phyloP scores from a whole-genome alignment of 2,329 filamentous ascomycete species.

The Coniochaeta sp. region DNA sequence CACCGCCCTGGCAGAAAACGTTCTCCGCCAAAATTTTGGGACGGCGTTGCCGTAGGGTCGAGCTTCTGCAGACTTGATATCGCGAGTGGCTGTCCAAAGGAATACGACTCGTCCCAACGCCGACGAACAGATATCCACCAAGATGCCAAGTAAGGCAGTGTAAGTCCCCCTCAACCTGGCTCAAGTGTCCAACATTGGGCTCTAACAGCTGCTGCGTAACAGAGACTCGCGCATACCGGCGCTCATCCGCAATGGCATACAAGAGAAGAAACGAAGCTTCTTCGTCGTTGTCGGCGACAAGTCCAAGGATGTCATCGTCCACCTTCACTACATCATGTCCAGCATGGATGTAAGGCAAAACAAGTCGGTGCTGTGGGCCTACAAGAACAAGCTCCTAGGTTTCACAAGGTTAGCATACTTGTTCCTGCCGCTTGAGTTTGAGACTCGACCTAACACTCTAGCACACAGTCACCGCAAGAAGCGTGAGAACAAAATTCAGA shows the following conservation, averaged over 20 bases:
- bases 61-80: not conserved
- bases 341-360: conserved; percentile 86
- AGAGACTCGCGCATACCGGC: conserved; percentile 87
- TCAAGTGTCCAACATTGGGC: not conserved
- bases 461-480: conserved; percentile 81
- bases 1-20: not conserved
- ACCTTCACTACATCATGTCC: conserved; percentile 87
- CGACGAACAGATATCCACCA: not conserved
- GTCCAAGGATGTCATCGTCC: conserved; percentile 93
- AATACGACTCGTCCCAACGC: not conserved
- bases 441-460: conserved; percentile 7
- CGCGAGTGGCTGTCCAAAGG: not conserved
- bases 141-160: conserved; percentile 19
- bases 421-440: conserved; percentile 22
- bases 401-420: conserved; percentile 56
- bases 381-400: conserved; percentile 93
- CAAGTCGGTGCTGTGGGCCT: conserved; percentile 96
- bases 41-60: not conserved
- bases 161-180: conserved; percentile 6
- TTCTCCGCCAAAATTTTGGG: conserved; percentile 1
- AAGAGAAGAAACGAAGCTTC: conserved; percentile 96
- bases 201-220: conserved; percentile 5
- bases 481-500: conserved; percentile 96
- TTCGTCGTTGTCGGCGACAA: conserved; percentile 93
- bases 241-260: conserved; percentile 83